phyloP scores from a whole-genome alignment of 163 green algal genomes.

The Scenedesmus sp. region DNA sequence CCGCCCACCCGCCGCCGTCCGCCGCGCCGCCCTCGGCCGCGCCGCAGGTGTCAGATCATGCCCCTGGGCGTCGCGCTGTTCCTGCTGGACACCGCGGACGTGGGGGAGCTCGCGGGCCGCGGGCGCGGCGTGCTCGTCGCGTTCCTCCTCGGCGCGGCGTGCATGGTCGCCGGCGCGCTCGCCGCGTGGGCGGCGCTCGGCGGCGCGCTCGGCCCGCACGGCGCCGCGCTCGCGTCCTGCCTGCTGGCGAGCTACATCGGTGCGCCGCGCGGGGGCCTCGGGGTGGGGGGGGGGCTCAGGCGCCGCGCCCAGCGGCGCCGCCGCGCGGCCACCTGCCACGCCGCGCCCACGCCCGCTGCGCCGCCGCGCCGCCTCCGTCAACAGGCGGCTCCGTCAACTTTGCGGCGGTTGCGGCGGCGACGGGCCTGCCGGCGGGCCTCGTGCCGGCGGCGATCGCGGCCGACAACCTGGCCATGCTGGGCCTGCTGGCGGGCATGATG shows the following conservation, averaged over 20 bases:
- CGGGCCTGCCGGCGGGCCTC: slow-evolving; percentile 6
- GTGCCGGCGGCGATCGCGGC: slow-evolving; percentile 54
- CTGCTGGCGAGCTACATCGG: slow-evolving; percentile 80
- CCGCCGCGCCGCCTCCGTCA: too few species aligned
- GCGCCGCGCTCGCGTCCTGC: slow-evolving; percentile 65
- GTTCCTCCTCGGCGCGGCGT: slow-evolving; percentile 71
- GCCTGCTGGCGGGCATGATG: slow-evolving; percentile 54
- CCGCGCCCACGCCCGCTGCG: too few species aligned
- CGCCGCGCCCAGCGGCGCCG: too few species aligned
- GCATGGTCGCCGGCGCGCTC: slow-evolving; percentile 70
- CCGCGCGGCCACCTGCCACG: too few species aligned
- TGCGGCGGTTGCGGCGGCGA: slow-evolving; percentile 57
- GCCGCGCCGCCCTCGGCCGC: too few species aligned
- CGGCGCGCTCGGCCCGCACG: slow-evolving; percentile 55
- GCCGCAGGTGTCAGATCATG: too few species aligned
- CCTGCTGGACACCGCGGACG: slow-evolving; percentile 51
- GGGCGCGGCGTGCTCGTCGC: slow-evolving; percentile 55
- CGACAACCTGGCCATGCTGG: slow-evolving; percentile 62
- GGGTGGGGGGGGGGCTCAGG: too few species aligned
- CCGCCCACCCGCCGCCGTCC: too few species aligned
- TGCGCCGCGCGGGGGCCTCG: too few species aligned
- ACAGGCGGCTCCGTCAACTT: slow-evolving; percentile 83
- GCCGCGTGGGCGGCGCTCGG: slow-evolving; percentile 64
- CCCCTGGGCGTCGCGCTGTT: slow-evolving; percentile 59
- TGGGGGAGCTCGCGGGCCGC: slow-evolving; percentile 47